Evolutionary conservation across 2,329 filamentous ascomycete species (phyloP).

Genomic region (Endoconidiophora laricicola): DNA sequence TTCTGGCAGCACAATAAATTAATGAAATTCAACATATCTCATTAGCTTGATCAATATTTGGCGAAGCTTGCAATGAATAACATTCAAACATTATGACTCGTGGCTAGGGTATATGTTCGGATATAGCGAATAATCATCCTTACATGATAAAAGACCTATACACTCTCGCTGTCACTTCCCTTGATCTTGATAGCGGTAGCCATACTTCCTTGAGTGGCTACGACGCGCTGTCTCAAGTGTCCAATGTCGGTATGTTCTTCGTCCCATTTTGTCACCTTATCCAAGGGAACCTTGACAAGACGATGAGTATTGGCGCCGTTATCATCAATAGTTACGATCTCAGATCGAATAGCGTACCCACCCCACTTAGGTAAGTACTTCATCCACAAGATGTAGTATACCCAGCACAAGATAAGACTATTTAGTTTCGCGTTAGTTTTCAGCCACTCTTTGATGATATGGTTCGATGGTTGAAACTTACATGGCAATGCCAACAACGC

Average conservation of each 20-base stretch:
- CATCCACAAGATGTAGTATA: constrained; percentile 46
- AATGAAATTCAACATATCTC: no score
- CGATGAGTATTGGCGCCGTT: constrained; percentile 27
- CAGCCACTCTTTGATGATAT: background rate
- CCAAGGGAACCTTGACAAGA: constrained; percentile 35
- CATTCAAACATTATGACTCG: no score
- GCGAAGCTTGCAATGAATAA: no score
- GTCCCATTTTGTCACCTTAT: constrained; percentile 39
- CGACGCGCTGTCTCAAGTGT: constrained; percentile 14
- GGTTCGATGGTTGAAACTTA: constrained; percentile 23
- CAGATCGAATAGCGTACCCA: constrained; percentile 38
- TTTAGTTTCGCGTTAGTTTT: background rate
- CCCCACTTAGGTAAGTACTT: constrained; percentile 33
- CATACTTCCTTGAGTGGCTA: background rate
- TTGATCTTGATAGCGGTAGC: background rate
- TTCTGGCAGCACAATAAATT: no score
- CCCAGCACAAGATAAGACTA: constrained; percentile 33
- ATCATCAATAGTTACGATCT: constrained; percentile 33
- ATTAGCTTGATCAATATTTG: no score
- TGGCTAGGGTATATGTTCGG: no score
- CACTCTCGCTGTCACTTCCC: background rate
- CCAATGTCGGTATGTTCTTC: constrained; percentile 36
- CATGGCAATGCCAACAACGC: constrained; percentile 46
- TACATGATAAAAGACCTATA: background rate
- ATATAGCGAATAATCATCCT: background rate